phyloP scores from a whole-genome alignment of 129 eudicot species.

The Dittrichia graveolens region DNA sequence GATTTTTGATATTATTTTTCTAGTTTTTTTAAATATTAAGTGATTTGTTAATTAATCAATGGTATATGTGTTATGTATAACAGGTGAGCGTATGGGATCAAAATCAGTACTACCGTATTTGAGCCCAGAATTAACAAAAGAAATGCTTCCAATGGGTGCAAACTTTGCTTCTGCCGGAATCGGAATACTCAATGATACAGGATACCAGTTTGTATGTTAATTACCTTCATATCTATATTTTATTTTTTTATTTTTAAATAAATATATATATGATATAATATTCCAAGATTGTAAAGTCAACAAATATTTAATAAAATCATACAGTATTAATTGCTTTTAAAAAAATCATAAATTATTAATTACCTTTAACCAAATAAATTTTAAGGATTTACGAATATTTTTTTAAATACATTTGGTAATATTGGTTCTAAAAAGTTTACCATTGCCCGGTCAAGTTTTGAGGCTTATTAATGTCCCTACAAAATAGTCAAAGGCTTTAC shows the following conservation, averaged over 20 bases:
- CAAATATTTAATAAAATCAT: not conserved
- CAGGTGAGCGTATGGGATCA: constrained; percentile 52
- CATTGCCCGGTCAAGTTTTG: too few species aligned
- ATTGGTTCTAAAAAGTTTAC: too few species aligned
- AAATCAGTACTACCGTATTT: constrained; percentile 52
- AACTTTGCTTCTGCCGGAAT: constrained; percentile 67
- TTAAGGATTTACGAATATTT: too few species aligned
- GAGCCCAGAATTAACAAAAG: constrained; percentile 36
- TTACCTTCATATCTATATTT: not conserved
- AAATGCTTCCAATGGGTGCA: constrained; percentile 51
- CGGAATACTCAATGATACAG: constrained; percentile 61
- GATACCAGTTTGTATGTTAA: constrained; percentile 51
- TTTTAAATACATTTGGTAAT: too few species aligned
- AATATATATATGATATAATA: not conserved
- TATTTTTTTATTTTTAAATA: not conserved
- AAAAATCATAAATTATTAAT: too few species aligned
- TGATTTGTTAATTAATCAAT: not conserved
- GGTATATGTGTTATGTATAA: not conserved
- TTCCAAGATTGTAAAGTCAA: not conserved
- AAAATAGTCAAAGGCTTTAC: too few species aligned
- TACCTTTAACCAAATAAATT: too few species aligned
- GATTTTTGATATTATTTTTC: not conserved
- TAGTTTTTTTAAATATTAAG: too few species aligned
- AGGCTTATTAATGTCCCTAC: too few species aligned
- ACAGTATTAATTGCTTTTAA: too few species aligned